phyloP scores from a whole-genome alignment of 805 yeast genomes.

The Metschnikowia henanensis region DNA sequence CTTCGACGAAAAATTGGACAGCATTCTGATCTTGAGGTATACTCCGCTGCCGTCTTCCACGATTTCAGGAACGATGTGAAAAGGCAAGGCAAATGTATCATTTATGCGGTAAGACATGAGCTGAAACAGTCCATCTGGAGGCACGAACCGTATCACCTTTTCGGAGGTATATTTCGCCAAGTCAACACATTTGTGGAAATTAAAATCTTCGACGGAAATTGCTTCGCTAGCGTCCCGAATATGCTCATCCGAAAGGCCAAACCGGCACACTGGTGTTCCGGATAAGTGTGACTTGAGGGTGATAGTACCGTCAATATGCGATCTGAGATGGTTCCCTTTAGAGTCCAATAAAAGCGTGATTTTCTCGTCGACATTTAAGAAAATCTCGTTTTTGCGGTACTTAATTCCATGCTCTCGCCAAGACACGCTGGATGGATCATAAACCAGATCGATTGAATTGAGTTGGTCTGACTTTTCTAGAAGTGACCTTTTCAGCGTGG shows the following conservation, averaged over 20 bases:
- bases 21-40: conserved; percentile 59
- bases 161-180: conserved; percentile 66
- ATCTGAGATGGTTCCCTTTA: conserved; percentile 60
- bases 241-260: conserved; percentile 67
- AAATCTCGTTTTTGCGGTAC: conserved; percentile 80
- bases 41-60: conserved; percentile 44
- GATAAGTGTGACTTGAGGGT: conserved; percentile 68
- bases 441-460: conserved; percentile 12
- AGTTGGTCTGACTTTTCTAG: conserved; percentile 8
- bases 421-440: conserved; percentile 36
- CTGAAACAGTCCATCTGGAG: conserved; percentile 88
- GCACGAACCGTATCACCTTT: conserved; percentile 66
- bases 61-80: conserved; percentile 59
- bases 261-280: conserved; percentile 82
- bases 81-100: conserved; percentile 65
- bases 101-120: conserved; percentile 64
- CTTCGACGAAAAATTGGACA: conserved; percentile 59
- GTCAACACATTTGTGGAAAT: conserved; percentile 85
- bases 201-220: conserved; percentile 70
- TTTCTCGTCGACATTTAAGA: conserved; percentile 72
- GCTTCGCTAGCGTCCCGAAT: conserved; percentile 22
- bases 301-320: conserved; percentile 77
- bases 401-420: conserved; percentile 75
- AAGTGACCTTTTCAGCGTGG: conserved; percentile 7
- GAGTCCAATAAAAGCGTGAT: conserved; percentile 68